A percentile compares a stretch with the other conserved stretches of the same genome.
These are phyloP conservation scores for Nidula niveotomentosa DNA, from an alignment of 1,284 basidiomycete species.

Conservation along the genomic window DNA sequence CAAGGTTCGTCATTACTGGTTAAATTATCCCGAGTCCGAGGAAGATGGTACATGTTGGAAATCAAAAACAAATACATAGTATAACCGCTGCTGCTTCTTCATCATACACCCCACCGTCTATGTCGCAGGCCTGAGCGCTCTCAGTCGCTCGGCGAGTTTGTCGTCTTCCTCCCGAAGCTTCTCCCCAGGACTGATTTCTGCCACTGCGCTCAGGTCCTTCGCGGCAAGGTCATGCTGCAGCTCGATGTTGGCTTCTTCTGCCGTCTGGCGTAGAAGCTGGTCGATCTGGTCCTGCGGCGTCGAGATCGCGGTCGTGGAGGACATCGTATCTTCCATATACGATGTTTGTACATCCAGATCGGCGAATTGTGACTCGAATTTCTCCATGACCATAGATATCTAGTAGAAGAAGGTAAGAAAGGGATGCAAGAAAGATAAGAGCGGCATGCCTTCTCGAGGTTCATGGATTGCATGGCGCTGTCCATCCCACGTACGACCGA, in stretches of 20 bases:
- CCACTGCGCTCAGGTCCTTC: constrained; percentile 55
- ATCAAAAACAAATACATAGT: not conserved
- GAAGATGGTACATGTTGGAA: not conserved
- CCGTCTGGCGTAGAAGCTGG: constrained; percentile 87
- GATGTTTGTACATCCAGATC: constrained; percentile 98
- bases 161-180: constrained; percentile 76
- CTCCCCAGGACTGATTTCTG: constrained; percentile 56
- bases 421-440: not conserved
- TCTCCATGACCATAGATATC: constrained; percentile 99
- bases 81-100: not conserved
- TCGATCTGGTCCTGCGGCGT: constrained; percentile 99
- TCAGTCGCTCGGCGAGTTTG: constrained; percentile 76
- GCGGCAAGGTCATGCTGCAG: constrained; percentile 87
- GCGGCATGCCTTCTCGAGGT: constrained; percentile 84
- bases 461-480: constrained; percentile 99
- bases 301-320: constrained; percentile 87
- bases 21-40: not conserved
- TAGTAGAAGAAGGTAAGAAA: constrained; percentile 27
- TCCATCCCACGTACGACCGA: constrained; percentile 98
- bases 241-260: constrained; percentile 97
- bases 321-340: constrained; percentile 98
- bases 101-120: constrained; percentile 22
- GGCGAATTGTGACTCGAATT: constrained; percentile 95
- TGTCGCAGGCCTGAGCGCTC: constrained; percentile 78
- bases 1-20: not conserved